These are phyloP conservation scores for Cyclotella sp. DNA, from an alignment of 108 stramenopile species.

Conservation along the genomic window DNA sequence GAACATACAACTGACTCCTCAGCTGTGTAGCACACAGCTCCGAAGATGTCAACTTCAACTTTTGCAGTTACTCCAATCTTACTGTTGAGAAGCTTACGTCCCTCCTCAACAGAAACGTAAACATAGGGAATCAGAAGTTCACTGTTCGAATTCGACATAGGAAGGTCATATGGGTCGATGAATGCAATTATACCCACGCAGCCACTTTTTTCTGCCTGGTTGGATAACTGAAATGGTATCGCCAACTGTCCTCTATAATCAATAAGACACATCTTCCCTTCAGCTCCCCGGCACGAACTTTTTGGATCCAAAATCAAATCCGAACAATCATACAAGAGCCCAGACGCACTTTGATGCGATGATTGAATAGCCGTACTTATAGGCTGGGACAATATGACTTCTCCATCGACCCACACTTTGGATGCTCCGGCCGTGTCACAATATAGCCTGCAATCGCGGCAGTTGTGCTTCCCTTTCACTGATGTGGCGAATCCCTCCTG, in stretches of 20 bases:
- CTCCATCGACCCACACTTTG: background rate
- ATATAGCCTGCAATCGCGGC: too few relatives aligned
- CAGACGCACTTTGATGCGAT: background rate
- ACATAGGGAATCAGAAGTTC: background rate
- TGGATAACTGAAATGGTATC: background rate
- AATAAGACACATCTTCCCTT: constrained; percentile 5
- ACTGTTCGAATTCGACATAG: background rate
- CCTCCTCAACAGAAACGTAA: background rate
- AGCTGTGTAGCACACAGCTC: background rate
- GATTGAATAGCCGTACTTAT: background rate
- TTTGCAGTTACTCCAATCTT: background rate
- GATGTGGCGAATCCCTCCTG: background rate
- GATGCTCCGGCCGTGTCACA: background rate
- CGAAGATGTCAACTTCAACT: background rate
- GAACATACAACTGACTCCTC: background rate
- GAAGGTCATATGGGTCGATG: background rate
- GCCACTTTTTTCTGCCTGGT: constrained; percentile 2
- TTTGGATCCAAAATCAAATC: too few relatives aligned
- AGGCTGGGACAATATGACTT: background rate
- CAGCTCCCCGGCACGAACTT: background rate
- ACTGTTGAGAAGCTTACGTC: background rate
- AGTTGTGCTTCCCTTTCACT: background rate
- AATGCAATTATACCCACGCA: constrained; percentile 2
- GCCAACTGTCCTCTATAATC: background rate
- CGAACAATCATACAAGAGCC: background rate